phyloP scores from a whole-genome alignment of 2,329 filamentous ascomycete genomes.

The Lasiodiplodia theobromae region DNA sequence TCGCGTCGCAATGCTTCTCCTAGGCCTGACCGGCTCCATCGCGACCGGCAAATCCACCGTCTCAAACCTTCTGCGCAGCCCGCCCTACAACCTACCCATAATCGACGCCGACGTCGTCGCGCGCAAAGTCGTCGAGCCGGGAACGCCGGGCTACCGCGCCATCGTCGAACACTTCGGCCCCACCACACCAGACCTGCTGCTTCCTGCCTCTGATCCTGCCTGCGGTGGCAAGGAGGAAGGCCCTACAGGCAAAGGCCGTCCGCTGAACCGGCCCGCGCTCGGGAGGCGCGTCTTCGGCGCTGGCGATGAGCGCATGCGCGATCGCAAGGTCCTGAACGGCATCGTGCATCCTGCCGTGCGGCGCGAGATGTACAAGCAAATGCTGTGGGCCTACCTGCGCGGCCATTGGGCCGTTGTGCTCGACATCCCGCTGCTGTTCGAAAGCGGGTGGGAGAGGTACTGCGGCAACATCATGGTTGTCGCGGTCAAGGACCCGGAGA shows the following conservation, averaged over 20 bases:
- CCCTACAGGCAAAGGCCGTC: slow-evolving; percentile 68
- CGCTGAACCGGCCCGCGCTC: slow-evolving; percentile 85
- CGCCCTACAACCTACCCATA: slow-evolving; percentile 86
- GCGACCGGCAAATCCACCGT: slow-evolving; percentile 98
- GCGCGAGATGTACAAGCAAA: slow-evolving; percentile 76
- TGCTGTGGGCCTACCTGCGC: slow-evolving; percentile 74
- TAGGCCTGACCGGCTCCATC: slow-evolving; percentile 95
- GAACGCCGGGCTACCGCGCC: slow-evolving; percentile 80
- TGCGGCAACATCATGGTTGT: slow-evolving; percentile 89
- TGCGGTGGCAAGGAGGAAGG: slow-evolving; percentile 60
- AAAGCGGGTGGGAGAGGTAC: slow-evolving; percentile 82
- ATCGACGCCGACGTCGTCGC: slow-evolving; percentile 94
- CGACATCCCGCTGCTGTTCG: slow-evolving; percentile 91
- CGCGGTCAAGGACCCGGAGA: slow-evolving; percentile 76
- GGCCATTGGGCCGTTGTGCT: slow-evolving; percentile 90
- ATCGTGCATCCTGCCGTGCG: slow-evolving; percentile 95
- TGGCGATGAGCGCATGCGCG: slow-evolving; percentile 70
- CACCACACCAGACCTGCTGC: slow-evolving; percentile 84
- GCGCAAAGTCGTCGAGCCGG: slow-evolving; percentile 92
- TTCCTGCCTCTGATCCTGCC: slow-evolving; percentile 59
- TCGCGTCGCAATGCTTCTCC: slow-evolving; percentile 75
- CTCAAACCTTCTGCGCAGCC: slow-evolving; percentile 77
- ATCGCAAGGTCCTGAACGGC: slow-evolving; percentile 79
- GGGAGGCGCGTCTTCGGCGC: slow-evolving; percentile 87
- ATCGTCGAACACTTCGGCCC: slow-evolving; percentile 84